Base-by-base conservation (phyloP, 106 monocot genomes). In the Xerophyta viscosa region DNA sequence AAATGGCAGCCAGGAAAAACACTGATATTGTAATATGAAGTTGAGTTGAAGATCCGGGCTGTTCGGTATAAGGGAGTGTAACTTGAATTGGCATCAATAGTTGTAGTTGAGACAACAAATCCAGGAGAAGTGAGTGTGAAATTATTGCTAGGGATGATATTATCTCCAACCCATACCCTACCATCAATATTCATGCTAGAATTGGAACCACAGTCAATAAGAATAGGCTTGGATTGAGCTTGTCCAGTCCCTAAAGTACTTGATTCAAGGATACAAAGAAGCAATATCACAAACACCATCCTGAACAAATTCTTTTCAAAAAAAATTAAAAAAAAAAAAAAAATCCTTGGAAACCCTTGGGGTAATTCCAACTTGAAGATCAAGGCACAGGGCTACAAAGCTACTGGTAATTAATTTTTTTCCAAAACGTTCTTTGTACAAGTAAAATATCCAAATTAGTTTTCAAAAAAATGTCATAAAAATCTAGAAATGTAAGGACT, bases 91-190 rank as follows among this genome's bases (percentile, higher is more conserved):
- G 3, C 66, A 26, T 53, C 37, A 13, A 29, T 31, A 1, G 31
- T 14, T 15, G 64, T 4, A 46, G 50, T 41, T 4, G 68, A 64
- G 42, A 57, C 58, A n/a, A 43, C 33, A 37, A 62, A 33, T 26
- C 87, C 92, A 9, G 58, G 26, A 66, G 48, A 61, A 61, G 63
- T 87, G 33, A 87, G 60, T 24, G 83, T 74, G 24, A 80, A 61
- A 65, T 84, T 83, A 20, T 29, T 28, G 41, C 50, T 41, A 1
- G 80, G 8, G 24, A 27, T 13, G 24, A 27, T 13, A 12, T 24
- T 56, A 46, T 93, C 92, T 11, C 92, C 82, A 36, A 77, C 54
- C 92, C 92, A 93, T 44, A 18, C 66, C 48, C 92, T 56, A 14
- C 77, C 76, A 52, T 61, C 74, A 13, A 64, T 71, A 41, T 46